Evolutionary conservation across 2,329 filamentous ascomycete species (phyloP), one percentile per base, ranked within the genome.

Genomic region (Graphium sp.): DNA sequence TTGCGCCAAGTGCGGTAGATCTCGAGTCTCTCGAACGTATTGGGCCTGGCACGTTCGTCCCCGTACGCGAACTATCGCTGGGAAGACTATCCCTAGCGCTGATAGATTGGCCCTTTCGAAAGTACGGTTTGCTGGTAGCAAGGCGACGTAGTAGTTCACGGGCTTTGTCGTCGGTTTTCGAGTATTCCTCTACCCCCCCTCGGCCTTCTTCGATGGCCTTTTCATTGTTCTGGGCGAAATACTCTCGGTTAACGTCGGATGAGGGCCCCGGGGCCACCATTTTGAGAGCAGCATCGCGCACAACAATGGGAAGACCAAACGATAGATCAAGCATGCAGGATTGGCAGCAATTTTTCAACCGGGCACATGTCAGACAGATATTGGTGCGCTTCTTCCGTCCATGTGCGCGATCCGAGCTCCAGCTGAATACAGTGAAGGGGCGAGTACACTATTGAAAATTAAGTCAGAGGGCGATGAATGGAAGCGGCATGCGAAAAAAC

Each of bases 261-360:
- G 83, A 71, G 1, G 89, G 89, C 0, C 89, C 89, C 0, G 89
- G 85, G 1, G 87, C 85, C 23, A 95, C 81, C 79, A 98, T 93
- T 60, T 95, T 95, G 37, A 98, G 63, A 5, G 91, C 89, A 4
- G 89, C 89, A 60, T 98, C 89, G 46, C 89, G 74, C 33, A 98
- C 81, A 10, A 85, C 80, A 45, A 98, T 92, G 8, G 89, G 89
- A 17, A 98, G 62, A 15, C 89, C 91, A 46, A 95, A 98, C 9
- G 82, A 87, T 34, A 98, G 59, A 63, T 98, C 89, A 30, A 98
- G 75, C 83, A 95, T 95, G 60, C 89, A 98, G 56, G 78, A 87
- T 59, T 98, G 89, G 47, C 89, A 98, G 60, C 89, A 95, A 59
- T 98, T 98, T 57, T 98, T 98, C 39, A 95, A 66, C 24, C 89